Base-by-base conservation (phyloP, 1,139 yeast genomes). In the Protomyces arabidopsidicola region DNA sequence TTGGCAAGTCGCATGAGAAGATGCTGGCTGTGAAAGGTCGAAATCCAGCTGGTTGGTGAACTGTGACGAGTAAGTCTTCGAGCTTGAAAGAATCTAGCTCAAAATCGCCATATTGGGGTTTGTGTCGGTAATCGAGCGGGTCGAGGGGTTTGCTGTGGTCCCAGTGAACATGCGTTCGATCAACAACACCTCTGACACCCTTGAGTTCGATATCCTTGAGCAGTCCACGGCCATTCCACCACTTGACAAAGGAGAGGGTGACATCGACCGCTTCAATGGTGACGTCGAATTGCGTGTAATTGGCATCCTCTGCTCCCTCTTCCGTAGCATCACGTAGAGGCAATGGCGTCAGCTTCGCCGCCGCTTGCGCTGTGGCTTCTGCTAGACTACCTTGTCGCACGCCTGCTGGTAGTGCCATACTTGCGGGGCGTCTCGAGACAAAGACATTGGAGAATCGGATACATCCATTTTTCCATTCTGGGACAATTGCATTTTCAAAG, bases 401-500 rank as follows among this genome's bases (percentile, higher is more conserved):
- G n/a, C 93, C 93, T 69, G 89, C 87, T 73, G 80, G 72, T 8
- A 77, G 77, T 34, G 81, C 79, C 22, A 68, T 67, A 24, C 67
- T 65, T 14, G 77, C 77, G 0, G 98, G 98, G 65, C 98, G 79
- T 70, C 88, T 81, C 64, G 96, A 88, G 1, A 91, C 93, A 73
- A 87, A 87, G 63, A 96, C 95, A 70, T 90, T 89, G 66, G 85
- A 83, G 74, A 93, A 88, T 52, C 87, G 83, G 64, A 93, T 89
- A 68, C 84, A 86, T 0, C 97, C 96, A 69, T 88, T 90, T 56
- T 86, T 82, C 97, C 97, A 91, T 62, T 90, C 90, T 0, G 98
- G 98, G 2, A 90, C 96, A 66, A 91, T 88, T 1, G 98, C 98
- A 72, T 84, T 87, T 72, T 93, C 98, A 72, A 93, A 93, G 0